These are phyloP conservation scores for Solanum appendiculatum DNA, from an alignment of 257 asterid species.

Conservation along the genomic window DNA sequence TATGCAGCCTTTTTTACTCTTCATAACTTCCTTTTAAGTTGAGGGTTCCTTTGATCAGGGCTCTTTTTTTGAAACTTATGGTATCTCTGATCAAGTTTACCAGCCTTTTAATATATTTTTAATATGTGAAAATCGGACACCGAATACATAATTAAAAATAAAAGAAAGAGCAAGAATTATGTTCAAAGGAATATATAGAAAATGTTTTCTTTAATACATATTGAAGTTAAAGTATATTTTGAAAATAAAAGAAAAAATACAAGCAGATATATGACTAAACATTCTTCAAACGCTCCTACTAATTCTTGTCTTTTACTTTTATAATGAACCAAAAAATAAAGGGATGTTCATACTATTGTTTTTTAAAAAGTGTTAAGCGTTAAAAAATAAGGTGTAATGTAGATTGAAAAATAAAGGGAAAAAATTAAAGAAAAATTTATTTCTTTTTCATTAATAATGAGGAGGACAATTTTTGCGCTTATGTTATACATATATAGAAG, in stretches of 20 bases:
- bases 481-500: too few relatives aligned
- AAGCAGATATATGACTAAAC: neutral
- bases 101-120: neutral
- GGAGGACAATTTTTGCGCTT: too few relatives aligned
- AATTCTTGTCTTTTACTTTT: neutral
- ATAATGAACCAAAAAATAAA: neutral
- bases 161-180: neutral
- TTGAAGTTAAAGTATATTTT: neutral
- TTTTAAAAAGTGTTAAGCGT: too few relatives aligned
- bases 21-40: neutral
- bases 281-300: neutral
- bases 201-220: neutral
- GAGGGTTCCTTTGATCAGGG: neutral
- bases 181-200: neutral
- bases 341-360: neutral
- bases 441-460: too few relatives aligned
- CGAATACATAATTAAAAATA: too few relatives aligned
- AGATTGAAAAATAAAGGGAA: too few relatives aligned
- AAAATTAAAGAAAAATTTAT: too few relatives aligned
- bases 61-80: neutral
- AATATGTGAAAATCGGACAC: neutral
- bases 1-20: neutral
- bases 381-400: too few relatives aligned
- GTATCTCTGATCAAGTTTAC: neutral
- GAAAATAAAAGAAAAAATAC: neutral